phyloP scores from a whole-genome alignment of 2,329 filamentous ascomycete species.

The Zymoseptoria pseudotritici region DNA sequence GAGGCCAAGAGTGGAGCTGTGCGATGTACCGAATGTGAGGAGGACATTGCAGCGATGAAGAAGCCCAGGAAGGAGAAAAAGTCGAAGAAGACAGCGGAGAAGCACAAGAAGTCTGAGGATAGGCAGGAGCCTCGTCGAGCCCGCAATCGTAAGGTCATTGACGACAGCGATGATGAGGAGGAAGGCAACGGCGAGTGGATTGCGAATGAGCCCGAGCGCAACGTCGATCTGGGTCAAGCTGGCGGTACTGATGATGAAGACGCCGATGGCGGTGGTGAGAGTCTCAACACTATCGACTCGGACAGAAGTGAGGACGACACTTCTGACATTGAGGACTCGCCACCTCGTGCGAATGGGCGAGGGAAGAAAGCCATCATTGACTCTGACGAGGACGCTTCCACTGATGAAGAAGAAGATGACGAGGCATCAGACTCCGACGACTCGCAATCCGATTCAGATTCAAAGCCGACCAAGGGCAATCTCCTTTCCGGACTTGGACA shows the following conservation, averaged over 20 bases:
- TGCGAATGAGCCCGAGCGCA: slow-evolving; percentile 60
- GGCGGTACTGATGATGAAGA: slow-evolving; percentile 85
- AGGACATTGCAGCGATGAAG: slow-evolving; percentile 58
- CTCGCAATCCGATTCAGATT: slow-evolving; percentile 24
- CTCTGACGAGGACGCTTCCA: slow-evolving; percentile 32
- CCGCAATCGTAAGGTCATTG: slow-evolving; percentile 53
- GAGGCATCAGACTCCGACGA: slow-evolving; percentile 34
- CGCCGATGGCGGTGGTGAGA: slow-evolving; percentile 78
- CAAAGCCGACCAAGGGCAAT: slow-evolving; percentile 34
- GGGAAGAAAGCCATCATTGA: slow-evolving; percentile 22
- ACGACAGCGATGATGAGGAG: slow-evolving; percentile 53
- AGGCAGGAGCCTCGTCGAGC: slow-evolving; percentile 25
- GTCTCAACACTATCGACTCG: slow-evolving; percentile 65
- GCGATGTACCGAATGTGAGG: slow-evolving; percentile 66
- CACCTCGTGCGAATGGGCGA: slow-evolving; percentile 22
- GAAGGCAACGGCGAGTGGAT: slow-evolving; percentile 66
- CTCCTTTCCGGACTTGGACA: slow-evolving; percentile 14
- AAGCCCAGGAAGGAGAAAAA: slow-evolving; percentile 39
- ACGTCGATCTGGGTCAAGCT: slow-evolving; percentile 50
- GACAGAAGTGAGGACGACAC: slow-evolving; percentile 49
- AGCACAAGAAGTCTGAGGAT: slow-evolving; percentile 21
- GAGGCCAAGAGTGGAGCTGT: slow-evolving; percentile 48
- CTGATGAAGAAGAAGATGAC: slow-evolving; percentile 36
- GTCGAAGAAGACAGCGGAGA: slow-evolving; percentile 18
- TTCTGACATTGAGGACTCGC: slow-evolving; percentile 38